A percentile compares a stretch with the other conserved stretches of the same genome.
Conservation (phyloP, 805 yeast genomes). For the Spathaspora hagerdaliae region DNA sequence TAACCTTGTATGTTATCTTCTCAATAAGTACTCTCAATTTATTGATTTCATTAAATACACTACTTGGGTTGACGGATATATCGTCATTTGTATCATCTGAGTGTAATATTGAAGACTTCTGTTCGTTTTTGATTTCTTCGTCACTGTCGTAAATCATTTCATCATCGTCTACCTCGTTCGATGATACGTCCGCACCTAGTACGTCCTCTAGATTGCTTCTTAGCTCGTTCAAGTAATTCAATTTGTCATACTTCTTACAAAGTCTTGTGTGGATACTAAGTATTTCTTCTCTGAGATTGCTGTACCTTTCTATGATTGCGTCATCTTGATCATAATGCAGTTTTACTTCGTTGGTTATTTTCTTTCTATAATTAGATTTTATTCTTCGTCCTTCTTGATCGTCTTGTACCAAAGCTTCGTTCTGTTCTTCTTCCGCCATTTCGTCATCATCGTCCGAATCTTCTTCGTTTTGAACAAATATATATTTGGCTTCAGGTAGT, state of each 20-base stretch:
- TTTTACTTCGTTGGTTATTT: constrained; percentile 1
- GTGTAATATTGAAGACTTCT: not conserved
- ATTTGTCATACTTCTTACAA: constrained; percentile 26
- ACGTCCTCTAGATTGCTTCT: constrained; percentile 5
- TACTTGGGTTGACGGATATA: not conserved
- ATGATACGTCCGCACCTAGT: not conserved
- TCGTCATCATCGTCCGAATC: constrained; percentile 6
- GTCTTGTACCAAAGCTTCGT: constrained; percentile 3
- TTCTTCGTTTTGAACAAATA: constrained; percentile 11
- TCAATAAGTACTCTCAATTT: constrained; percentile 9
- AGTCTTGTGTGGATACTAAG: constrained; percentile 14
- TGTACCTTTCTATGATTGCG: constrained; percentile 17
- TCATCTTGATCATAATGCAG: constrained; percentile 3
- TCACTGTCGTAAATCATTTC: constrained; percentile 8
- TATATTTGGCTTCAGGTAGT: constrained; percentile 31
- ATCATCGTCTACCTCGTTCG: not conserved
- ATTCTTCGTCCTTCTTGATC: constrained; percentile 7
- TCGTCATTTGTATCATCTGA: not conserved
- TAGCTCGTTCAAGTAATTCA: constrained; percentile 19
- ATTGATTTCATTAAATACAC: constrained; percentile 2
- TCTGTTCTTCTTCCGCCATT: not conserved
- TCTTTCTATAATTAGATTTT: constrained; percentile 7
- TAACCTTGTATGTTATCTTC: constrained; percentile 9
- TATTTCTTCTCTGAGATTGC: constrained; percentile 13
- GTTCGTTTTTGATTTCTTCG: not conserved